phyloP scores from a whole-genome alignment of 371 early-diverging fungal genomes.

The Haplosporangium sp. region DNA sequence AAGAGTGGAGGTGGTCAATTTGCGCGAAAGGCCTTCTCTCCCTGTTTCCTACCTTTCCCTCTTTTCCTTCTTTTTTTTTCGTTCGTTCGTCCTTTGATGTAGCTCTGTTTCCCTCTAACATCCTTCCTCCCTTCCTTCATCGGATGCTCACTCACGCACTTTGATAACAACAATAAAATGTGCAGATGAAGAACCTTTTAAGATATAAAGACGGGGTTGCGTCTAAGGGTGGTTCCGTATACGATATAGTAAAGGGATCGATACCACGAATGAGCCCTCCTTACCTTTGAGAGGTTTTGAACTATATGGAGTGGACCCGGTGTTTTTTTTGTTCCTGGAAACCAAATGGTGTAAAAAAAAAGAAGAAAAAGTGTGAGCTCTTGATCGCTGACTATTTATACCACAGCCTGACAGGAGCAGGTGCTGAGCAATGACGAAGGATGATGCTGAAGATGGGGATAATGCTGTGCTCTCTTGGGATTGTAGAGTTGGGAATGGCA shows the following conservation, averaged over 20 bases:
- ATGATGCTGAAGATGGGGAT: no score
- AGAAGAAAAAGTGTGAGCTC: slow-evolving; percentile 1
- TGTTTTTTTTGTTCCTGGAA: slow-evolving; percentile 8
- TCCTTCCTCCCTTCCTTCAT: slow-evolving; percentile 3
- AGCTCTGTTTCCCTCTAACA: no score
- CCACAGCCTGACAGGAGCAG: not conserved
- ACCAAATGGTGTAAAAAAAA: not conserved
- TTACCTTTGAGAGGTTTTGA: slow-evolving; percentile 15
- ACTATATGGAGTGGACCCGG: not conserved
- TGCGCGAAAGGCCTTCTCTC: not conserved
- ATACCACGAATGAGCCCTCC: slow-evolving; percentile 16
- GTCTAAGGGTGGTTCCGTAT: not conserved
- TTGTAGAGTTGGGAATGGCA: no score
- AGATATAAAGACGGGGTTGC: slow-evolving; percentile 26
- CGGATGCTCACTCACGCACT: slow-evolving; percentile 11
- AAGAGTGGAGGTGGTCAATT: not conserved
- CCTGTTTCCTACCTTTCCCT: not conserved
- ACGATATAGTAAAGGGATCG: not conserved
- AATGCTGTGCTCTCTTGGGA: no score
- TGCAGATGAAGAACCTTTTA: slow-evolving; percentile 1
- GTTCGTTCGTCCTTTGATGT: no score
- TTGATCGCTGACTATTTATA: slow-evolving; percentile 11
- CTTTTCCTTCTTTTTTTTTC: no score
- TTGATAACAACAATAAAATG: not conserved
- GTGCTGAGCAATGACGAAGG: no score